Evolutionary conservation across 192 early-diverging fungal species (phyloP), one percentile per base, ranked within the genome.

Genomic region (Coemansia sp.): DNA sequence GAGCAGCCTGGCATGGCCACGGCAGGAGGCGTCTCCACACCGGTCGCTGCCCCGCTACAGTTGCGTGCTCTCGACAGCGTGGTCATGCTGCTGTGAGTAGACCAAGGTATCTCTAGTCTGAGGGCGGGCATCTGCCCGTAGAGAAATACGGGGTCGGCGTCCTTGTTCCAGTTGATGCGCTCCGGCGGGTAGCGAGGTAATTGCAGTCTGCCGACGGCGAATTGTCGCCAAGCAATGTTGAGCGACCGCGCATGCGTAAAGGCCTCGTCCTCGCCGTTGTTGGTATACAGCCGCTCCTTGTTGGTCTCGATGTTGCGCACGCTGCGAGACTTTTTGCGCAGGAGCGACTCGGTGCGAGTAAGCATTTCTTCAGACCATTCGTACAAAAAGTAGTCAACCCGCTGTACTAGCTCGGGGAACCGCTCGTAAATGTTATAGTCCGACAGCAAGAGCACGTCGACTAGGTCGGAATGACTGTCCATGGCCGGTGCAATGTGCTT

Each of bases 131-230:
- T 73, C 60, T 73, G 79, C 3, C 71, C 79, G 42, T 82, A 82
- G 18, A 82, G 75, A 43, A 82, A 82, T 57, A 71, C 74, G 16
- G 75, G 79, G 68, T 82, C 79, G 0, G 79, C 79, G 66, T 82
- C 79, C 43, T 76, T 76, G 68, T 82, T 82, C 79, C 79, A 82
- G 72, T 82, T 82, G 61, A 82, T 82, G 48, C 66, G 63, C 58
- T 82, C 79, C 2, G 79, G 79, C 37, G 79, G 79, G 41, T 76
- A 82, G 41, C 52, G 59, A 20, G 73, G 74, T 42, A 76, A 68
- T 68, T 73, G 70, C 65, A 76, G 65, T 12, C 70, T 64, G 45
- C 59, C 48, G 11, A 82, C 71, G 8, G 74, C 70, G 61, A 71
- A 82, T 68, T 82, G 79, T 2, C 79, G 70, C 79, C 79, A 82